These are phyloP conservation scores for Candida multigemmis DNA, from an alignment of 805 yeast genomes.

Conservation along the genomic window DNA sequence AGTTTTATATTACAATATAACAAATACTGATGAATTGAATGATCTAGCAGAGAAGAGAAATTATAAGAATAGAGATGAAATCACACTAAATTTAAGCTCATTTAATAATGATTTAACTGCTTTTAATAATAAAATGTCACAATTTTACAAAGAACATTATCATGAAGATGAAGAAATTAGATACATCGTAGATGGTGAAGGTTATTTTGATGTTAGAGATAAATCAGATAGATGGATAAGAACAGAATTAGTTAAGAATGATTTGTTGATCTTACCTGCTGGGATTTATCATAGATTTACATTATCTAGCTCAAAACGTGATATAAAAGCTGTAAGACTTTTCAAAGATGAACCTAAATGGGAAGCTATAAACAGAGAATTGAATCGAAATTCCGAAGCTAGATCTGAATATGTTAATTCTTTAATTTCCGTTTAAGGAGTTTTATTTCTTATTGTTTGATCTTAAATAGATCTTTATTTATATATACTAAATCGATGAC, in stretches of 20 bases:
- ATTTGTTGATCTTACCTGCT: constrained; percentile 71
- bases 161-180: constrained; percentile 98
- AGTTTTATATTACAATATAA: constrained; percentile 51
- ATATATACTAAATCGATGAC: not conserved
- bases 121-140: constrained; percentile 54
- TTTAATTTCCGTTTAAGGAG: constrained; percentile 5
- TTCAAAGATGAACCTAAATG: constrained; percentile 96
- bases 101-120: constrained; percentile 51
- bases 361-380: constrained; percentile 74
- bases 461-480: constrained; percentile 1
- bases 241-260: constrained; percentile 52
- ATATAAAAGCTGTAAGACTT: constrained; percentile 70
- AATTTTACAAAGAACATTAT: constrained; percentile 75
- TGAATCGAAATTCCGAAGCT: constrained; percentile 21
- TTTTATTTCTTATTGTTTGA: not conserved
- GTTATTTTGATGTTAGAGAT: constrained; percentile 83
- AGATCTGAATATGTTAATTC: constrained; percentile 23
- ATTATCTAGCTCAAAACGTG: constrained; percentile 44
- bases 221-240: constrained; percentile 65
- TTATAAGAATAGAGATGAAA: constrained; percentile 74
- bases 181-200: constrained; percentile 81
- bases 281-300: constrained; percentile 95
- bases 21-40: constrained; percentile 48
- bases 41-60: constrained; percentile 56
- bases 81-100: constrained; percentile 49